These are phyloP conservation scores for Oryza australiensis DNA, from an alignment of 176 grass and related monocot species.

Conservation along the genomic window DNA sequence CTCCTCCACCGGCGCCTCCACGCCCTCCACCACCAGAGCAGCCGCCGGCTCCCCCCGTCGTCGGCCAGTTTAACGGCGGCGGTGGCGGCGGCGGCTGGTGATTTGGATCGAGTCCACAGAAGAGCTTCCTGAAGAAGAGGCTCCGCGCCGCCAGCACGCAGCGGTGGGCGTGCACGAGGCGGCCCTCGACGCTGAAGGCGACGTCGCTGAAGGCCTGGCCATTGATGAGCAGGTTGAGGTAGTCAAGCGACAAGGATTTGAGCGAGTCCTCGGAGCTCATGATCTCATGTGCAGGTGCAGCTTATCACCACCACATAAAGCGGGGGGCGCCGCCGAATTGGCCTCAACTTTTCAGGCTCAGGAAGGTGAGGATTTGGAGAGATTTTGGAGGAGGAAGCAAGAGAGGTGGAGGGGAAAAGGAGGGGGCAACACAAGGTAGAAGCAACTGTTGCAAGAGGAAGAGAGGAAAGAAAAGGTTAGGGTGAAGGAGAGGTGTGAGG, in stretches of 20 bases:
- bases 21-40: neutral
- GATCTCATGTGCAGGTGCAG: slow-evolving; percentile 47
- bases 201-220: slow-evolving; percentile 99
- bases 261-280: slow-evolving; percentile 86
- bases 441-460: neutral
- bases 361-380: slow-evolving; percentile 1
- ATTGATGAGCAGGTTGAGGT: slow-evolving; percentile 99
- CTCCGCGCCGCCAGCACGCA: slow-evolving; percentile 90
- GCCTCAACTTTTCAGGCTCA: neutral
- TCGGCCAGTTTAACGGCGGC: slow-evolving; percentile 15
- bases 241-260: slow-evolving; percentile 89
- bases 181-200: slow-evolving; percentile 89
- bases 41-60: neutral
- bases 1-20: neutral
- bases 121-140: slow-evolving; percentile 92
- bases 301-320: neutral
- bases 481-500: neutral
- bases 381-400: slow-evolving; percentile 4
- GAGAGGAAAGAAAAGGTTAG: slow-evolving; percentile 13
- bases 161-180: slow-evolving; percentile 90
- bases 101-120: slow-evolving; percentile 72
- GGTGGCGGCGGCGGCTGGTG: slow-evolving; percentile 38
- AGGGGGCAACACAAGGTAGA: neutral
- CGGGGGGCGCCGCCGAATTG: neutral
- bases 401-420: slow-evolving; percentile 25